Evolutionary conservation across 2,329 filamentous ascomycete genomes (phyloP).

Genomic region (Trichophyton verrucosum): DNA sequence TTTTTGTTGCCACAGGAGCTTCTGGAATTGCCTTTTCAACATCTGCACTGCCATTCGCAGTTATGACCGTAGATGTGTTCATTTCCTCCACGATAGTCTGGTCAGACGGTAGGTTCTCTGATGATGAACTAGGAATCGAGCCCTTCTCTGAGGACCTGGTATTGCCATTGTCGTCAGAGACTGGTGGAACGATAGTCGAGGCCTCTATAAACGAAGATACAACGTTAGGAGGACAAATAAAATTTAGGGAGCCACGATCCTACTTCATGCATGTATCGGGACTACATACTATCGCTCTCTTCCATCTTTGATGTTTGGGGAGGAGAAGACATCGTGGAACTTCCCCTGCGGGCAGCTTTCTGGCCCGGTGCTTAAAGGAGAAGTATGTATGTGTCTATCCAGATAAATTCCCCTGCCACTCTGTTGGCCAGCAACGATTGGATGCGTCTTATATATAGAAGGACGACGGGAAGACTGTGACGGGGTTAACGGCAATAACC

Average conservation of each 20-base stretch:
- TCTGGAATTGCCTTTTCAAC: not conserved
- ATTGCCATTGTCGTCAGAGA: not conserved
- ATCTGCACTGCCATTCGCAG: not conserved
- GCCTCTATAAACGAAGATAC: not conserved
- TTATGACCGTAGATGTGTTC: not conserved
- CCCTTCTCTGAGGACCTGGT: not conserved
- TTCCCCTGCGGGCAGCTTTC: not conserved
- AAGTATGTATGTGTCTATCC: not conserved
- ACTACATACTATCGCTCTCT: constrained; percentile 2
- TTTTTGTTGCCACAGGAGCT: not conserved
- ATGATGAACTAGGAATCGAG: not conserved
- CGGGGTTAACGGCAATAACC: not conserved
- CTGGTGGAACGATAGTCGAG: not conserved
- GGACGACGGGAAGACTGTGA: not conserved
- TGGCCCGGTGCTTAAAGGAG: too few species aligned
- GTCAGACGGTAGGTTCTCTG: not conserved
- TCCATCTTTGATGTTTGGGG: not conserved
- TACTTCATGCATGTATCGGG: not conserved
- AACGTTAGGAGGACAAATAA: not conserved
- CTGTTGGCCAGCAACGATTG: not conserved
- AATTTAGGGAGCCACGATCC: not conserved
- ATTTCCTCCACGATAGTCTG: not conserved
- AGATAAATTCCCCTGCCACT: not conserved
- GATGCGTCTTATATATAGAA: not conserved
- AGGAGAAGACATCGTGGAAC: not conserved